These are phyloP conservation scores for Exophiala spinifera DNA, from an alignment of 2,329 filamentous ascomycete species.

Conservation along the genomic window DNA sequence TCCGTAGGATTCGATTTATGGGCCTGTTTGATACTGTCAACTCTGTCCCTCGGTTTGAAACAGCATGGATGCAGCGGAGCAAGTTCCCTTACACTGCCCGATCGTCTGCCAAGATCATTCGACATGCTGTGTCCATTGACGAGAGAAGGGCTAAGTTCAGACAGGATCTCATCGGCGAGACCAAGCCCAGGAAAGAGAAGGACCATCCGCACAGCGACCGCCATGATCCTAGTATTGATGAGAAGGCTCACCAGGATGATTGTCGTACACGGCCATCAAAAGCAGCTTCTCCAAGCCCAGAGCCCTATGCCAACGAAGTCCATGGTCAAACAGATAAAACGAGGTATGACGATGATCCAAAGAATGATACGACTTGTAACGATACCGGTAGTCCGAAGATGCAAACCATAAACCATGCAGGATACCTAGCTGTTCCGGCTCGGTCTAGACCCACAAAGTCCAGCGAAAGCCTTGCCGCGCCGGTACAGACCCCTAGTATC, in stretches of 20 bases:
- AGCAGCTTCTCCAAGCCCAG: neutral
- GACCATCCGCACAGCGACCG: conserved; percentile 15
- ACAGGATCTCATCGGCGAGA: conserved; percentile 54
- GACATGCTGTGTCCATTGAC: conserved; percentile 58
- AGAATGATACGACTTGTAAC: neutral
- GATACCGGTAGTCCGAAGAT: no score
- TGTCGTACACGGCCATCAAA: neutral
- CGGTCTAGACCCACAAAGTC: conserved; percentile 5
- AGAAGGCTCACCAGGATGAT: conserved; percentile 4
- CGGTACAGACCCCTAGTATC: conserved; percentile 8
- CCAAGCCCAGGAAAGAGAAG: conserved; percentile 16
- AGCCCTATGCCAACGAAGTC: neutral
- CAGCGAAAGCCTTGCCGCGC: conserved; percentile 15
- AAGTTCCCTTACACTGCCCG: conserved; percentile 64
- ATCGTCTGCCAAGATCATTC: conserved; percentile 53
- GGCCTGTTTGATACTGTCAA: conserved; percentile 83
- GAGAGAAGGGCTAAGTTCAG: conserved; percentile 58
- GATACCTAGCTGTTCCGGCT: neutral
- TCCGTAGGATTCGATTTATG: conserved; percentile 70
- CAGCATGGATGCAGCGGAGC: conserved; percentile 67
- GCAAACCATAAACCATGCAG: neutral
- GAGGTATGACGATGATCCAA: no score
- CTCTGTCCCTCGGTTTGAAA: conserved; percentile 73
- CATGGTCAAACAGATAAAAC: neutral
- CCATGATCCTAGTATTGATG: conserved; percentile 9